phyloP scores from a whole-genome alignment of 2,329 filamentous ascomycete species.

The Talaromyces sp. region DNA sequence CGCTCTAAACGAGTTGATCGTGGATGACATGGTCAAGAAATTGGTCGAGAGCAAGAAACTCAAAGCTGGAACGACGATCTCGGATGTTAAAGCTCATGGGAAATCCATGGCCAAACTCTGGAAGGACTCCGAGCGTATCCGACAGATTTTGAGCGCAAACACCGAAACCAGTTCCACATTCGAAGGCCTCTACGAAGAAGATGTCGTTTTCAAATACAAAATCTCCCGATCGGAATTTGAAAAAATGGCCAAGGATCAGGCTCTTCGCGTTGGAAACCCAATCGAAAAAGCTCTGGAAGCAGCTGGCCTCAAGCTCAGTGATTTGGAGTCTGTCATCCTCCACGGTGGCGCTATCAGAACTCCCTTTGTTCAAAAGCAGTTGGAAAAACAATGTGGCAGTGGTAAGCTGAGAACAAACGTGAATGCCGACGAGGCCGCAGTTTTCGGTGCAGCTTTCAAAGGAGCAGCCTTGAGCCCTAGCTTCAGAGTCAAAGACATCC shows the following conservation, averaged over 20 bases:
- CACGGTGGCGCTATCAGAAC: constrained; percentile 88
- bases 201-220: constrained; percentile 92
- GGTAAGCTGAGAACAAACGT: constrained; percentile 89
- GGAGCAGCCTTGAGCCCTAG: constrained; percentile 88
- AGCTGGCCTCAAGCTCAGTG: constrained; percentile 69
- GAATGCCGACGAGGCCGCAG: constrained; percentile 94
- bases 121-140: constrained; percentile 84
- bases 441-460: constrained; percentile 93
- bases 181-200: constrained; percentile 80
- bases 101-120: constrained; percentile 84
- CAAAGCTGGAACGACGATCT: constrained; percentile 39
- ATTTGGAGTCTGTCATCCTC: constrained; percentile 87
- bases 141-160: constrained; percentile 93
- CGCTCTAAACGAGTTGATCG: constrained; percentile 78
- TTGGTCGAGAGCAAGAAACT: constrained; percentile 68
- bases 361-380: constrained; percentile 86
- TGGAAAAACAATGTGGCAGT: constrained; percentile 72
- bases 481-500: constrained; percentile 97
- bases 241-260: constrained; percentile 66
- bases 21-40: constrained; percentile 81
- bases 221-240: constrained; percentile 79
- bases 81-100: constrained; percentile 65
- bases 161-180: constrained; percentile 75
- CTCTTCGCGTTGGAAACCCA: constrained; percentile 65
- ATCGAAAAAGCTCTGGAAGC: constrained; percentile 72